Base-by-base conservation (phyloP, 345 rosid genomes). In the Draba incana region DNA sequence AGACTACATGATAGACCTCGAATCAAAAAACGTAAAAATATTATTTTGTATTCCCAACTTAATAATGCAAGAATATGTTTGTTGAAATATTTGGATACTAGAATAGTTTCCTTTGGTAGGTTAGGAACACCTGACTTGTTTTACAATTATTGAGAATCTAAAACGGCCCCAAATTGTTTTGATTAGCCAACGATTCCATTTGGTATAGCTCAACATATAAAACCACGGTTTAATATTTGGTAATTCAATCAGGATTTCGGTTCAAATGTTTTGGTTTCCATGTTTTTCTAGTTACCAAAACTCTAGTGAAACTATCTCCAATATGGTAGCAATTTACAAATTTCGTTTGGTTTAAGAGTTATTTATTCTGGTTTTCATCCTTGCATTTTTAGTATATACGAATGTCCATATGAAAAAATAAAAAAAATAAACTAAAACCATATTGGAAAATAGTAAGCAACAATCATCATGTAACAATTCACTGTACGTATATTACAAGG, bases 101-200 rank as follows among this genome's bases (percentile, higher is more conserved):
- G 54, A 61, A 55, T 63, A 46, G 39, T 63, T 62, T 55, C 48
- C 10, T 53, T 14, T 62, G 49, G 57, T 71, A 69, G 69, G 57
- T 71, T 71, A 62, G 69, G 56, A 62, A 20, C 56, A 71, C 56
- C 63, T 45, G 63, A 71, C 69, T 62, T 56, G 11, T 45, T 71
- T 45, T 16, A 44, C 75, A 71, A 45, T 71, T 38, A 45, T 62
- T 71, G 75, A 54, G 62, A 62, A 70, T 70, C 55, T 24, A 10
- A 51, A 62, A 70, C 42, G 23, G 38, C 39, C 4, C 27, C 41
- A 4, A 30, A 58, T 49, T 51, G 51, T 49, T 49, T 38, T 69
- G 41, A n/a, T 58, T 8, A 41, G 8, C 58, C 13, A 44, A 39
- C 8, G 11, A 5, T 28, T 41, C 33, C 14, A 16, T 62, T 35